Base-by-base conservation (phyloP, 2,329 filamentous ascomycete genomes). In the Lasiodiplodia theobromae region DNA sequence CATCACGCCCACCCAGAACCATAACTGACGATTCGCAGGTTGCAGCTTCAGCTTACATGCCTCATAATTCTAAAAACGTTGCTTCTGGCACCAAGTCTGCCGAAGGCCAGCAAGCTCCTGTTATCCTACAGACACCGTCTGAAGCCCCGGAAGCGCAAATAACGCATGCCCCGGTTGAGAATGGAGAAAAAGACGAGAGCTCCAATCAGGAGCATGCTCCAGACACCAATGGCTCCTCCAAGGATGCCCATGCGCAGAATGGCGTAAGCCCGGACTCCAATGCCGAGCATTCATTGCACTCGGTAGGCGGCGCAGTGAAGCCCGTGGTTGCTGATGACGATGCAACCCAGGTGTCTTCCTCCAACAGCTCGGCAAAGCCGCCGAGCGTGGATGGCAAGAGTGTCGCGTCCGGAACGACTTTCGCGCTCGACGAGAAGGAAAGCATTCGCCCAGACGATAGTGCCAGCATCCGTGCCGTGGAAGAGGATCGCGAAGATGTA, bases 401-500 rank as follows among this genome's bases (percentile, higher is more conserved):
- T 78, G 92, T 96, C 74, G 93, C 93, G 4, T 98, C 95, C 31
- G 93, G 93, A 18, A 97, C 93, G 4, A 97, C 95, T 0, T 97
- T 97, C 81, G 94, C 93, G n/a, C 84, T 97, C 77, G 95, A 98
- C 75, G 95, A 98, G 80, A 97, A 97, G 78, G 95, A 97, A 78
- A 97, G 94, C 6, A 85, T 97, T 66, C 91, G 94, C 14, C 95
- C 95, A 10, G 95, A 98, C 80, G 95, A 98, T 77, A 97, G 95
- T 79, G 95, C 95, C 40, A 97, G 94, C 77, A 91, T 97, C 18
- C 93, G 96, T 79, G 92, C 92, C 7, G 90, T 91, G 14, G 94
- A 97, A 72, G 95, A 98, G 74, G 65, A 67, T 16, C 38, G 65
- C 38, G 95, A 97, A 74, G 94, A 97, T 77, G 85, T 89, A 37